Conservation (phyloP, 1,284 basidiomycete species). For the Caloboletus firmus region DNA sequence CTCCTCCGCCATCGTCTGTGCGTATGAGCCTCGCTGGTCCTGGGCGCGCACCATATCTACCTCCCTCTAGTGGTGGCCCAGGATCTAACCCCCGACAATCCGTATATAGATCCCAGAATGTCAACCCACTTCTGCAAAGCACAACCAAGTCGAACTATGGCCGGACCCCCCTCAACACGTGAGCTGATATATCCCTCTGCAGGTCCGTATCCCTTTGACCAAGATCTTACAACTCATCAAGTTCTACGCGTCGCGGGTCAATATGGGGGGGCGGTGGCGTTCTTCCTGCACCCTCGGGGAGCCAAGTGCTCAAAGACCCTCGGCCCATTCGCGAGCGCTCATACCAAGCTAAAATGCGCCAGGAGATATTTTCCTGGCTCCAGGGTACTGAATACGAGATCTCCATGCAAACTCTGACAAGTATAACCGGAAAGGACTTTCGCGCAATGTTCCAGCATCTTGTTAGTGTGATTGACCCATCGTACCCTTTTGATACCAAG, state of each 20-base stretch:
- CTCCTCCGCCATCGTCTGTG: constrained; percentile 34
- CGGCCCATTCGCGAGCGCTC: constrained; percentile 71
- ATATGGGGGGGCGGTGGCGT: constrained; percentile 54
- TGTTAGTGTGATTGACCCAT: constrained; percentile 70
- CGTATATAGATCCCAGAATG: constrained; percentile 62
- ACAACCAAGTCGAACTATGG: constrained; percentile 66
- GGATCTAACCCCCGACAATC: constrained; percentile 63
- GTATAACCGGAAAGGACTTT: constrained; percentile 81
- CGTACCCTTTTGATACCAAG: constrained; percentile 55
- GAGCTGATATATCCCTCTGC: constrained; percentile 29
- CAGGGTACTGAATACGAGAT: constrained; percentile 64
- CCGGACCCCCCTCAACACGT: constrained; percentile 74
- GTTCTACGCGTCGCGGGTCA: constrained; percentile 67
- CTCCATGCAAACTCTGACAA: constrained; percentile 60
- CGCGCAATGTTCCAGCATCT: constrained; percentile 78
- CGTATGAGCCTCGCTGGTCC: constrained; percentile 73
- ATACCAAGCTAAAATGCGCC: constrained; percentile 72
- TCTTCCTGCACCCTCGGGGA: constrained; percentile 47
- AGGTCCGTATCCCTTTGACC: constrained; percentile 2
- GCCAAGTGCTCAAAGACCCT: constrained; percentile 61
- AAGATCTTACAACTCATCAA: constrained; percentile 28
- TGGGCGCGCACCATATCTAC: constrained; percentile 53
- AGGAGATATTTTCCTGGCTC: constrained; percentile 72
- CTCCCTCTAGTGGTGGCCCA: constrained; percentile 40
- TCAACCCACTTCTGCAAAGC: constrained; percentile 68